Evolutionary conservation across 192 early-diverging fungal genomes (phyloP), one percentile per base, ranked within the genome.

Genomic region (Haplosporangium gracile): DNA sequence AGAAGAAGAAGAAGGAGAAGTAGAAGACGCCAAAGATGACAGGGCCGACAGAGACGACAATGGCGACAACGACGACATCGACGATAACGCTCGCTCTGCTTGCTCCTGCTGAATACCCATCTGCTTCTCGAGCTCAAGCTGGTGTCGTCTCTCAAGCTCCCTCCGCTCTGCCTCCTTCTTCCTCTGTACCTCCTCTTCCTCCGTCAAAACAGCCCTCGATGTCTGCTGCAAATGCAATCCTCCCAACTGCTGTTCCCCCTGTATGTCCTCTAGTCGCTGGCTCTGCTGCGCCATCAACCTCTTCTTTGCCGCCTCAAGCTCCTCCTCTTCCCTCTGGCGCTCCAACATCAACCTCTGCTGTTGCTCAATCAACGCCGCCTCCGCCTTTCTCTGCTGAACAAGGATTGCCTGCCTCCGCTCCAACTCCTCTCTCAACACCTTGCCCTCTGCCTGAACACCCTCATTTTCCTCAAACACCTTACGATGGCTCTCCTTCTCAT

Each of bases 261-360:
- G 70, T 70, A 68, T 73, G 51, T 82, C 75, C 16, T 83, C 76
- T 38, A 74, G 29, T 24, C 26, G 71, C 34, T 78, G 71, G 22
- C 53, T 47, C 29, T 78, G 81, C 32, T 82, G 82, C 53, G 70
- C 72, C 72, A 80, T 20, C 57, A 79, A 65, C 40, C 68, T 72
- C 10, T 73, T 72, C 63, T 76, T 78, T 55, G 38, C 72, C 60
- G 73, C 63, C 36, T 77, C 36, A 32, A 68, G 8, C 20, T 77
- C 76, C 9, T 72, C 45, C n/a, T 79, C 83, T 39, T 85, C 83
- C n/a, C 83, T 68, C 4, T 65, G 74, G 18, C 78, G 72, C 38
- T 85, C 83, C 51, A 85, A 60, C 43, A 85, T 85, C 57, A 85
- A 38, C 7, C 71, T 75, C 42, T 85, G 83, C 39, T 85, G 83